Percentiles rank a stretch among this genome's conserved stretches.
Evolutionary conservation across 1,284 basidiomycete genomes (phyloP).

Genomic region (Thelephora terrestris): DNA sequence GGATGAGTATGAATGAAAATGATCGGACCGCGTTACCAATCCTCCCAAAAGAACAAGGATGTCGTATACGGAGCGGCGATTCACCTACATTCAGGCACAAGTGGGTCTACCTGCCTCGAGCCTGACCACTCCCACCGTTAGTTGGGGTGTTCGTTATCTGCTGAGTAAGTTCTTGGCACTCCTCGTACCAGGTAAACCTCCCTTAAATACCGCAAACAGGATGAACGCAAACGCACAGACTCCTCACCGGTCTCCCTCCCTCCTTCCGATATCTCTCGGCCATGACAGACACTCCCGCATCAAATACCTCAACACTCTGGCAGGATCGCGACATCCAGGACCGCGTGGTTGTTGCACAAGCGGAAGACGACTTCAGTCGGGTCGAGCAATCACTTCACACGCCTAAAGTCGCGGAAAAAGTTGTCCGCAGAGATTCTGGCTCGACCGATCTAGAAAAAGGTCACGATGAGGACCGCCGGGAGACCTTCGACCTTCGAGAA

Average conservation of each 20-base stretch:
- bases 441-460: constrained; percentile 40
- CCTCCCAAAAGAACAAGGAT: too few relatives aligned
- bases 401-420: constrained; percentile 12
- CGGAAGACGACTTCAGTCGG: constrained; percentile 44
- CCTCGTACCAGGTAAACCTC: too few relatives aligned
- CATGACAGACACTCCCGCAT: constrained; percentile 20
- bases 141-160: too few relatives aligned
- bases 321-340: constrained; percentile 20
- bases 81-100: too few relatives aligned
- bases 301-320: constrained; percentile 21
- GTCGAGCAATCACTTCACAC: constrained; percentile 31
- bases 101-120: too few relatives aligned
- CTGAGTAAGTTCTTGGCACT: too few relatives aligned
- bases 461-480: constrained; percentile 17
- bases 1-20: too few relatives aligned
- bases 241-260: not conserved
- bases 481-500: constrained; percentile 61
- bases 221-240: too few relatives aligned
- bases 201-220: too few relatives aligned
- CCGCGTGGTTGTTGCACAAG: constrained; percentile 34
- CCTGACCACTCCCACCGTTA: too few relatives aligned
- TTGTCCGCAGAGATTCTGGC: constrained; percentile 12
- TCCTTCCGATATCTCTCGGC: not conserved
- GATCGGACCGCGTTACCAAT: too few relatives aligned
- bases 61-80: too few relatives aligned